Evolutionary conservation across 495 filamentous ascomycete genomes (phyloP).

Genomic region (Penicillium canariense): DNA sequence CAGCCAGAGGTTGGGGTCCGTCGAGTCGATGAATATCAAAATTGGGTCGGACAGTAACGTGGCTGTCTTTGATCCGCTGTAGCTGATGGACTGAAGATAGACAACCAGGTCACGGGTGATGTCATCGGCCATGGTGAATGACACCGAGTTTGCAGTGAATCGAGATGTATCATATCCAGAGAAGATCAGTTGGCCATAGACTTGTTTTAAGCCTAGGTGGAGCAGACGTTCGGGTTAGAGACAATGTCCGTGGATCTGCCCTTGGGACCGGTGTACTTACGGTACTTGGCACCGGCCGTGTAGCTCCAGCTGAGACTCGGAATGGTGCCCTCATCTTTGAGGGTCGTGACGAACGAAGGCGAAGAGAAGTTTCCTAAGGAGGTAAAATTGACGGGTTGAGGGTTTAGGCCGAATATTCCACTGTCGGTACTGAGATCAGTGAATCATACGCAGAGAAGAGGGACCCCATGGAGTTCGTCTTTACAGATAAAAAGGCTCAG

Average conservation of each 20-base stretch:
- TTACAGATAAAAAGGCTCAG: conserved; percentile 24
- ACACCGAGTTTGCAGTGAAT: conserved; percentile 52
- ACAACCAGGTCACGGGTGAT: conserved; percentile 50
- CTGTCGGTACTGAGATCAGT: conserved; percentile 6
- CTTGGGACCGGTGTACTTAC: conserved; percentile 33
- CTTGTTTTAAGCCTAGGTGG: conserved; percentile 38
- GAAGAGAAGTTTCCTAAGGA: conserved; percentile 21
- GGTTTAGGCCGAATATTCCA: conserved; percentile 19
- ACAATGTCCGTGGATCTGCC: neutral
- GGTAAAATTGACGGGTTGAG: conserved; percentile 19
- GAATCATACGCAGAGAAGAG: neutral
- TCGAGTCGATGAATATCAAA: conserved; percentile 58
- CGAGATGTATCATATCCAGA: conserved; percentile 64
- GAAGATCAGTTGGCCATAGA: conserved; percentile 56
- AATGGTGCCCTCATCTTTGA: conserved; percentile 49
- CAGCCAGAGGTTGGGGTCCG: conserved; percentile 67
- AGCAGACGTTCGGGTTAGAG: conserved; percentile 1
- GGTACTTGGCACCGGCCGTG: conserved; percentile 64
- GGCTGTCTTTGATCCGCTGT: conserved; percentile 36
- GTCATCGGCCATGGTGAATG: conserved; percentile 46
- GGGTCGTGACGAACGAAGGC: conserved; percentile 18
- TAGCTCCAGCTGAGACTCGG: conserved; percentile 65
- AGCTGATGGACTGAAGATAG: conserved; percentile 50
- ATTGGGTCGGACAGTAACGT: conserved; percentile 34
- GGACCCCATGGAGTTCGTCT: neutral